Base-by-base conservation (phyloP, 192 early-diverging fungal species). In the Physocladia obscura region DNA sequence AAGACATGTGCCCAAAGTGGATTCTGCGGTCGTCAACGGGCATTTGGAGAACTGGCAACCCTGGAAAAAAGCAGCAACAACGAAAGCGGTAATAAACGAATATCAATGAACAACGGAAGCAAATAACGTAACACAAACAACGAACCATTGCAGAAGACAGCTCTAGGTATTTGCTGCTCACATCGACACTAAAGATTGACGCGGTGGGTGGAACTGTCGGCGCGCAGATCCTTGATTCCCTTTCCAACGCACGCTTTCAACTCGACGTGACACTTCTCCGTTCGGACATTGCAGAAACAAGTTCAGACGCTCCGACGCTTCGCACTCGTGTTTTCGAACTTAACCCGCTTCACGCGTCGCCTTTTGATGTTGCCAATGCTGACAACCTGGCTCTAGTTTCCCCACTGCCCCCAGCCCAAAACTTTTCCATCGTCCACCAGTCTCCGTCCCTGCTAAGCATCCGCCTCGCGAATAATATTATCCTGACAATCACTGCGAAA, bases 21-120 rank as follows among this genome's bases (percentile, higher is more conserved):
- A 3, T 99, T 99, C 74, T 97, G 94, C 75, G 72, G 78, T 11
- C 90, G 97, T 40, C 94, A 99, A 75, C 81, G 93, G 4, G 90
- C 88, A 19, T 93, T 88, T 70, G 93, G 92, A 13, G 91, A 94
- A 37, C 79, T 77, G 2, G 76, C 77, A n/a, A 76, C 78, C 40
- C 38, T 70, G 32, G n/a, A n/a, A n/a, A n/a, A n/a, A n/a, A n/a
- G n/a, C n/a, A n/a, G n/a, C n/a, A n/a, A n/a, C n/a, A n/a, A n/a
- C n/a, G n/a, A n/a, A n/a, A n/a, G n/a, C n/a, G n/a, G n/a, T n/a
- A n/a, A n/a, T n/a, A n/a, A n/a, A n/a, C n/a, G n/a, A n/a, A n/a
- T n/a, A n/a, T n/a, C n/a, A n/a, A n/a, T n/a, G n/a, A n/a, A n/a
- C n/a, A n/a, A n/a, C n/a, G n/a, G n/a, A n/a, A n/a, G n/a, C n/a